Conservation (phyloP, 176 grass and related monocot genomes). For the Triticum timopheevii region DNA sequence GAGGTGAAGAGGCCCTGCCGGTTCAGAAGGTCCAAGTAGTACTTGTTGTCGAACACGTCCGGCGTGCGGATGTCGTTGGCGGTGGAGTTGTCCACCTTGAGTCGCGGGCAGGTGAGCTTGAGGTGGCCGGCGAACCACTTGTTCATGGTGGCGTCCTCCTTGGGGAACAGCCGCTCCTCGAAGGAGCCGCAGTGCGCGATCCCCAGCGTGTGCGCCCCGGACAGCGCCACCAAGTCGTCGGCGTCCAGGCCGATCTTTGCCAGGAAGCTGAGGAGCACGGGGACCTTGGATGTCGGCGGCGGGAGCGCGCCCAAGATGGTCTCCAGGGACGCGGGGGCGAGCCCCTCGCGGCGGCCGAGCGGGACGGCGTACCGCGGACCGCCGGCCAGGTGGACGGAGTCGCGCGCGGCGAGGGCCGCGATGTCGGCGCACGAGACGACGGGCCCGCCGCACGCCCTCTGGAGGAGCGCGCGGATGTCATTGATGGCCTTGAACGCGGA, state of each 20-base stretch:
- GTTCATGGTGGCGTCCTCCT: background rate
- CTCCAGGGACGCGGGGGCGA: background rate
- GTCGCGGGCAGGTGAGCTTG: slow-evolving; percentile 36
- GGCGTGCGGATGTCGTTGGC: slow-evolving; percentile 39
- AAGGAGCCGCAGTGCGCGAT: slow-evolving; percentile 57
- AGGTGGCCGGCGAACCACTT: slow-evolving; percentile 6
- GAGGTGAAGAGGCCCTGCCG: slow-evolving; percentile 43
- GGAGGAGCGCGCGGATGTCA: slow-evolving; percentile 43
- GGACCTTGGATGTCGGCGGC: slow-evolving; percentile 3
- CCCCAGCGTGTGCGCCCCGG: slow-evolving; percentile 66
- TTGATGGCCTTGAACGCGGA: slow-evolving; percentile 74
- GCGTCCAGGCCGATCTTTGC: slow-evolving; percentile 35
- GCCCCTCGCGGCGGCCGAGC: slow-evolving; percentile 18
- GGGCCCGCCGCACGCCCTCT: slow-evolving; percentile 42
- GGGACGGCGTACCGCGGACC: slow-evolving; percentile 32
- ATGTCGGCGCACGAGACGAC: slow-evolving; percentile 86
- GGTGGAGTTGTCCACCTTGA: slow-evolving; percentile 17
- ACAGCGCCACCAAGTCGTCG: slow-evolving; percentile 50
- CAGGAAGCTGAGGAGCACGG: background rate
- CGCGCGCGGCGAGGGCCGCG: slow-evolving; percentile 50
- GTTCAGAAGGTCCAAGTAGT: slow-evolving; percentile 25
- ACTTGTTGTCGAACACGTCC: slow-evolving; percentile 30
- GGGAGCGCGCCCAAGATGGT: background rate
- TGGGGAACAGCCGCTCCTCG: slow-evolving; percentile 34
- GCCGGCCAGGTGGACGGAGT: slow-evolving; percentile 28